phyloP scores from a whole-genome alignment of 2,329 filamentous ascomycete species.

The Mycosphaerelloides madeirae region DNA sequence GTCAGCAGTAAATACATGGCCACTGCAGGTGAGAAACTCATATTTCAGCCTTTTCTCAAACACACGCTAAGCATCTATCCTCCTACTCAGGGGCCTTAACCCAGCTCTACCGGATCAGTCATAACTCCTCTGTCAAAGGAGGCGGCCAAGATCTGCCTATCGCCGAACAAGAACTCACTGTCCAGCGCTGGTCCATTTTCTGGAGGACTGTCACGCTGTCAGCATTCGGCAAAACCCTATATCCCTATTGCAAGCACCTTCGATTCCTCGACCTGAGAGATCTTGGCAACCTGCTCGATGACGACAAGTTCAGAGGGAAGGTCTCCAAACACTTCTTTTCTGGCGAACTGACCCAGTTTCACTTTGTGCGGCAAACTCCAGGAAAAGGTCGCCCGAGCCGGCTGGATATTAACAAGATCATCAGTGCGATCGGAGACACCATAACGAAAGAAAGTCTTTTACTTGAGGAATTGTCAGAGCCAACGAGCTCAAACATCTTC shows the following conservation, averaged over 20 bases:
- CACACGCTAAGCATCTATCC: slow-evolving; percentile 10
- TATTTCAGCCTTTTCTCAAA: slow-evolving; percentile 58
- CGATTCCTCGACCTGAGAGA: slow-evolving; percentile 60
- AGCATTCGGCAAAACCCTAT: slow-evolving; percentile 57
- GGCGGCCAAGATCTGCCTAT: slow-evolving; percentile 38
- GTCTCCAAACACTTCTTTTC: slow-evolving; percentile 56
- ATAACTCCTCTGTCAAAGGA: slow-evolving; percentile 42
- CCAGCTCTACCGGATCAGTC: slow-evolving; percentile 36
- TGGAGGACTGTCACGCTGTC: slow-evolving; percentile 68
- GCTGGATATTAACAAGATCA: slow-evolving; percentile 39
- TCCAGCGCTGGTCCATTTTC: slow-evolving; percentile 57
- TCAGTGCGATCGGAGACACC: slow-evolving; percentile 47
- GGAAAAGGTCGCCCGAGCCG: slow-evolving; percentile 27
- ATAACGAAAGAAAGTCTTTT: slow-evolving; percentile 37
- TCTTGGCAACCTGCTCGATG: slow-evolving; percentile 56
- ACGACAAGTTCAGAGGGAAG: slow-evolving; percentile 55
- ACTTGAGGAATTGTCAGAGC: slow-evolving; percentile 49
- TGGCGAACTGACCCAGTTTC: slow-evolving; percentile 43
- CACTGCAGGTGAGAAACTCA: slow-evolving; percentile 51
- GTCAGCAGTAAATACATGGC: slow-evolving; percentile 54
- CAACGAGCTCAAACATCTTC: slow-evolving; percentile 45
- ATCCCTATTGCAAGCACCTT: slow-evolving; percentile 67
- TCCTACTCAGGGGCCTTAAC: neutral
- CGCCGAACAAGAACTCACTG: slow-evolving; percentile 43
- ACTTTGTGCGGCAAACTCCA: slow-evolving; percentile 31